Evolutionary conservation across 192 early-diverging fungal genomes (phyloP).

Genomic region (Backusella westeae): DNA sequence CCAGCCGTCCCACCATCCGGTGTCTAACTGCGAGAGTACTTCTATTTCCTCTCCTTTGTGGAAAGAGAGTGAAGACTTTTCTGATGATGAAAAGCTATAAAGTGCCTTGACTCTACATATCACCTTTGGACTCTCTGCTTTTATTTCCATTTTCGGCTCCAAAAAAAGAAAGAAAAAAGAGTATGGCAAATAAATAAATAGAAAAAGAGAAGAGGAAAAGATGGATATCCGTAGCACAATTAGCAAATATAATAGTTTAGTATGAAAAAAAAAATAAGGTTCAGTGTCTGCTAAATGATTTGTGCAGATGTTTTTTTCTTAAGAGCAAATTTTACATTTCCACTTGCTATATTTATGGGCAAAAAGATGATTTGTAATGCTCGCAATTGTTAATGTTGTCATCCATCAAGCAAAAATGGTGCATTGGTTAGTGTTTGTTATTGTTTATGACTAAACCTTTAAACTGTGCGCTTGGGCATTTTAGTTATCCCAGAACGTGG

Average conservation of each 20-base stretch:
- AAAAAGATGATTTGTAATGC: neutral
- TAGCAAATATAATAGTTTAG: neutral
- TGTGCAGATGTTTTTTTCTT: neutral
- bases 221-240: neutral
- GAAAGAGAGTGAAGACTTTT: conserved; percentile 79
- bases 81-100: conserved; percentile 83
- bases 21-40: conserved; percentile 85
- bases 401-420: neutral
- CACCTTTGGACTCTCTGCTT: conserved; percentile 18
- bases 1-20: conserved; percentile 98
- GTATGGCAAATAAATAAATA: neutral
- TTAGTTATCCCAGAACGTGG: conserved; percentile 6
- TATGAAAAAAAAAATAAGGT: neutral
- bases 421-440: neutral
- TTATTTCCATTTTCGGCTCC: neutral
- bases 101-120: conserved; percentile 63
- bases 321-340: neutral
- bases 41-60: conserved; percentile 84
- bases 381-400: neutral
- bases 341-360: neutral
- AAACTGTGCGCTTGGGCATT: neutral
- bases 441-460: neutral
- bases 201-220: neutral
- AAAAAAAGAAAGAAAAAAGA: neutral
- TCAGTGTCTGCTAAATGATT: neutral